A percentile compares a stretch with the other conserved stretches of the same genome.
Conservation (phyloP, 192 early-diverging fungal species). For the Podila epicladia region DNA sequence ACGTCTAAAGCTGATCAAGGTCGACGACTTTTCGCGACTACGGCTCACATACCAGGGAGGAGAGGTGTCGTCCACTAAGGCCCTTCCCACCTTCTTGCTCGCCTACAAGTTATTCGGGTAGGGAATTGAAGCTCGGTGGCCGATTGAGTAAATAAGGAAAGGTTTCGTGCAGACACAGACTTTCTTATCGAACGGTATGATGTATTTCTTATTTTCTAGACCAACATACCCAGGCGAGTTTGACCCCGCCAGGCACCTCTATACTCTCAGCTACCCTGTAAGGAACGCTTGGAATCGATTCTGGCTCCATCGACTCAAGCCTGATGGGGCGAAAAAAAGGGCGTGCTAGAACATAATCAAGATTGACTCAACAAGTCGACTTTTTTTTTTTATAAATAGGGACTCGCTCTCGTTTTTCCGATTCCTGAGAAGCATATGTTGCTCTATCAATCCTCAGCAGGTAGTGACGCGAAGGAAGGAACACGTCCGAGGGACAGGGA, state of each 20-base stretch:
- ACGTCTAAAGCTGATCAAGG: conserved; percentile 70
- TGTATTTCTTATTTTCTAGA: conserved; percentile 29
- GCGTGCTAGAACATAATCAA: background rate
- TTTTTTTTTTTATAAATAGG: conserved; percentile 46
- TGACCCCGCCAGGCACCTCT: conserved; percentile 56
- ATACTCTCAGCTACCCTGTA: conserved; percentile 78
- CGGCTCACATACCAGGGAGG: conserved; percentile 63
- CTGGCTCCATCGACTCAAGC: too few relatives aligned
- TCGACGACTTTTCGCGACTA: conserved; percentile 66
- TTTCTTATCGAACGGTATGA: too few relatives aligned
- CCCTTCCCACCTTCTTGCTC: conserved; percentile 70
- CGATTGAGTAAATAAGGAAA: background rate
- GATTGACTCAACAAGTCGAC: background rate
- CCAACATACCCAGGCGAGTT: conserved; percentile 73
- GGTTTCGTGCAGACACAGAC: background rate
- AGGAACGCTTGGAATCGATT: conserved; percentile 11
- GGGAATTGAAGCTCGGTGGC: background rate
- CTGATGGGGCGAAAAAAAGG: too few relatives aligned
- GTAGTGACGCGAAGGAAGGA: conserved; percentile 16
- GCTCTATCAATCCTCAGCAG: conserved; percentile 59
- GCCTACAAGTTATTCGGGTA: conserved; percentile 81
- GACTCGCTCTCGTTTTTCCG: conserved; percentile 76
- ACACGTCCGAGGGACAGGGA: background rate
- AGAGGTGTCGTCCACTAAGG: conserved; percentile 71
- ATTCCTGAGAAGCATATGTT: conserved; percentile 68